Evolutionary conservation across 345 rosid species (phyloP), one percentile per base, ranked within the genome.

Genomic region (Excoecaria cochinchinensis): DNA sequence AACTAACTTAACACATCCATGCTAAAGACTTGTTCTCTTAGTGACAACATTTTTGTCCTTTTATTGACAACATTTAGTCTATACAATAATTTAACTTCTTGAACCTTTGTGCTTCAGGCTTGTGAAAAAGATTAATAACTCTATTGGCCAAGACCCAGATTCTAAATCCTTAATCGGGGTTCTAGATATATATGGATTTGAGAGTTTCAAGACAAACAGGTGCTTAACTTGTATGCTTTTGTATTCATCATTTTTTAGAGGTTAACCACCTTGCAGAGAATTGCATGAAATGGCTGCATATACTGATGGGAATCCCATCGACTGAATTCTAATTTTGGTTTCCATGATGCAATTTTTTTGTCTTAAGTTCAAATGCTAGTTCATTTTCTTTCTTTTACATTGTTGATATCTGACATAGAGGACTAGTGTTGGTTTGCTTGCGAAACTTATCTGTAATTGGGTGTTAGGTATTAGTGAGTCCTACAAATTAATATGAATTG

Each of bases 201-300:
- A 95, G 88, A 95, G 98, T 90, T 95, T 95, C 92, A 91, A 95
- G 91, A 93, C 97, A 84, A 95, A 95, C 92, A 95, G 99, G 99
- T 95, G 93, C 95, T 89, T 89, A 81, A 84, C 86, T 66, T 88
- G 90, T 87, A 90, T 81, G 78, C 78, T 77, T 51, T 75, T 61
- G 72, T 76, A 51, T 77, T 89, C 90, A 76, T 87, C 76, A 82
- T 76, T 81, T 74, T 42, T 61, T 77, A 31, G 74, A 81, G 76
- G 82, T 76, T 74, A 78, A 46, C 74, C 58, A 79, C 78, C 71
- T 74, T 76, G 76, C 69, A 70, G 73, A 67, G 47, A 67, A 76
- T 74, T 76, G 81, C 77, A 71, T 67, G 66, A 75, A 77, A 73
- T 73, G 46, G 69, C 69, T 40, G 14, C 66, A 76, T 61, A 56